Base-by-base conservation (phyloP, 2,329 filamentous ascomycete genomes). In the Fusarium abutilonis region DNA sequence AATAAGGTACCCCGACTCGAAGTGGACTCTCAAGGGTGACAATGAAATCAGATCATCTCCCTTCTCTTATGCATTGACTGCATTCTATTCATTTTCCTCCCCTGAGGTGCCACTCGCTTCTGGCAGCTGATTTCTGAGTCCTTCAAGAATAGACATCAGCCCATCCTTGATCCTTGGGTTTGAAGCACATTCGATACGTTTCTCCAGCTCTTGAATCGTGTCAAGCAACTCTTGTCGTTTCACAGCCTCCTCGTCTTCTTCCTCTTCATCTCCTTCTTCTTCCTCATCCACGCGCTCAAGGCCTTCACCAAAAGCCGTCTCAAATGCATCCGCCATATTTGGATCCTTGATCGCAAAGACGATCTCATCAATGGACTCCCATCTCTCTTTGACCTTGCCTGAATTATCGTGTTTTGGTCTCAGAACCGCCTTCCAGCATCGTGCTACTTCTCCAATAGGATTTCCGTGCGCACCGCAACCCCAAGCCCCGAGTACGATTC, bases 401-500 rank as follows among this genome's bases (percentile, higher is more conserved):
- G 55, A 66, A 19, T 68, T 69, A 2, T 58, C 63, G 6, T 60
- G 56, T 26, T 32, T 68, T 0, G 58, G 66, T n/a, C 66, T 26
- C 2, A 76, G 51, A 1, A 74, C 72, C 34, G 74, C 75, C 11
- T 70, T 68, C 74, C 86, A 89, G 1, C 82, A 79, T 15, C 76
- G 73, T 13, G 86, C 86, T 28, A 89, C 75, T 70, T 89, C 85
- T 2, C 74, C 74, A 0, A 86, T 80, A 0, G 86, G 87, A 60
- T 89, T 89, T 0, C 84, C 85, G 54, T 87, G 86, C 0, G 84
- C 84, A 3, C 86, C 86, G 57, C 86, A 88, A 0, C 87, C 87
- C 85, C 86, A 89, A 0, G 86, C 86, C 0, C 87, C 87, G 0
- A 89, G 75, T 0, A 89, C 82, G 0, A 89, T 65, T 52, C 75